These are phyloP conservation scores for Nothopassalora personata DNA, from an alignment of 2,329 filamentous ascomycete species.

Conservation along the genomic window DNA sequence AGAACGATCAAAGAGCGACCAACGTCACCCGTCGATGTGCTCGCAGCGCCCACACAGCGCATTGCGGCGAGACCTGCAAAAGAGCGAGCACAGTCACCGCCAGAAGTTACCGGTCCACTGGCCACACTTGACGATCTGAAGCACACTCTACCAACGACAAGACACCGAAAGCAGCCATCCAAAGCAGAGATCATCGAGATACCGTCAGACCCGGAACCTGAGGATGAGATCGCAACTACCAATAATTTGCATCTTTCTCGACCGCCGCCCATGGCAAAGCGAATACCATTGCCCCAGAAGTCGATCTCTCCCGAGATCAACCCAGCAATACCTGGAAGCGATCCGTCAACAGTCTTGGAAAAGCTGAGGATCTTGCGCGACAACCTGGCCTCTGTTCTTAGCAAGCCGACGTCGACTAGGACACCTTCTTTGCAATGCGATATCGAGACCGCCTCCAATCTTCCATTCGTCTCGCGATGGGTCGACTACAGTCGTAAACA, in stretches of 20 bases:
- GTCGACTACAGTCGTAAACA: constrained; percentile 87
- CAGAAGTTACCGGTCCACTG: constrained; percentile 23
- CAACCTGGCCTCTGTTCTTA: constrained; percentile 42
- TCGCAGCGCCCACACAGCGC: constrained; percentile 6
- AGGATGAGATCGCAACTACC: constrained; percentile 22
- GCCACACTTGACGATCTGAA: constrained; percentile 32
- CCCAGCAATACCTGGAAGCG: constrained; percentile 34
- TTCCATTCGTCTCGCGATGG: constrained; percentile 65
- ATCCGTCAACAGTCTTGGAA: constrained; percentile 42
- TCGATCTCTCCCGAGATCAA: constrained; percentile 11
- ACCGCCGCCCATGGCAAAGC: constrained; percentile 26
- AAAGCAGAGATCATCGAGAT: constrained; percentile 34
- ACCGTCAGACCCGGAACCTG: constrained; percentile 29
- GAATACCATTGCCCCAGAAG: constrained; percentile 23
- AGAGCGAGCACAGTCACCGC: constrained; percentile 21
- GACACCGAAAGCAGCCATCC: constrained; percentile 22
- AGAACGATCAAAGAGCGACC: constrained; percentile 23
- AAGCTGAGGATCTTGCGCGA: constrained; percentile 43
- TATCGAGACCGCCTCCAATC: constrained; percentile 35
- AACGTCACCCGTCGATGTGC: constrained; percentile 20
- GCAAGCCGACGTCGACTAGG: constrained; percentile 36
- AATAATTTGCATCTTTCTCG: constrained; percentile 24
- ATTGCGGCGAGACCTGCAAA: constrained; percentile 19
- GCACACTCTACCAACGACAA: constrained; percentile 23
- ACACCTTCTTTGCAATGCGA: constrained; percentile 19